Percentiles rank a stretch among this genome's conserved stretches.
These are phyloP conservation scores for Protomyces macrosporus DNA, from an alignment of 1,139 yeast genomes.

Conservation along the genomic window DNA sequence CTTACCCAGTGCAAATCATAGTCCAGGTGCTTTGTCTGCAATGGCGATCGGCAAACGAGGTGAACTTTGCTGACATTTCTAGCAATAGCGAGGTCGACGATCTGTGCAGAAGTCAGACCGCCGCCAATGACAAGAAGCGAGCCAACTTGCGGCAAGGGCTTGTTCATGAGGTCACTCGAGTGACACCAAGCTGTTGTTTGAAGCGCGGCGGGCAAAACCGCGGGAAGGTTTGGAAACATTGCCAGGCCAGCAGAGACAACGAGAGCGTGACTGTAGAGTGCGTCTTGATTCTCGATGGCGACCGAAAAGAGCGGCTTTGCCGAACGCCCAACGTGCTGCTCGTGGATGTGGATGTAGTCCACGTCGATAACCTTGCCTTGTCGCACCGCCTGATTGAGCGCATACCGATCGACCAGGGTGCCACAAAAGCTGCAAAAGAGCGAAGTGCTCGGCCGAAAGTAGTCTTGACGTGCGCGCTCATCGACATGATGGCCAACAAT, in stretches of 20 bases:
- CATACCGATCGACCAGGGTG: constrained; percentile 41
- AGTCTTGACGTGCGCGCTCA: constrained; percentile 48
- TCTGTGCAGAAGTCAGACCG: constrained; percentile 49
- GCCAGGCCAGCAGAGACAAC: constrained; percentile 37
- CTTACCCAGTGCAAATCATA: constrained; percentile 54
- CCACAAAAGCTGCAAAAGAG: constrained; percentile 45
- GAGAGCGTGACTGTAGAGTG: constrained; percentile 42
- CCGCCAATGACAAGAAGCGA: constrained; percentile 47
- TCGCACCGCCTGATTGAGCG: constrained; percentile 38
- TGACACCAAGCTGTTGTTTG: constrained; percentile 42
- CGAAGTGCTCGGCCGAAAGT: constrained; percentile 46
- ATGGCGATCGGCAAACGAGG: constrained; percentile 43
- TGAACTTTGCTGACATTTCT: constrained; percentile 41
- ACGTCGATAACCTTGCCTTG: constrained; percentile 43
- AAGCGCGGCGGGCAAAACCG: constrained; percentile 32
- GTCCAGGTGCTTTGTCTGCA: constrained; percentile 49
- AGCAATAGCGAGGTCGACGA: constrained; percentile 44
- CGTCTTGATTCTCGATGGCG: background rate
- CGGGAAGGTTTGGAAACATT: background rate
- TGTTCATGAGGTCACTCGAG: constrained; percentile 44
- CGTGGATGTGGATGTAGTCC: constrained; percentile 42
- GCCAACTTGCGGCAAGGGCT: constrained; percentile 34
- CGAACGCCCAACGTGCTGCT: constrained; percentile 31
- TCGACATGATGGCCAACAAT: constrained; percentile 32
- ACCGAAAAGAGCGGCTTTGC: background rate